Percentiles rank a stretch among this genome's conserved stretches.
Conservation (phyloP, 164 flowering plant genomes). For the Sedum album region DNA sequence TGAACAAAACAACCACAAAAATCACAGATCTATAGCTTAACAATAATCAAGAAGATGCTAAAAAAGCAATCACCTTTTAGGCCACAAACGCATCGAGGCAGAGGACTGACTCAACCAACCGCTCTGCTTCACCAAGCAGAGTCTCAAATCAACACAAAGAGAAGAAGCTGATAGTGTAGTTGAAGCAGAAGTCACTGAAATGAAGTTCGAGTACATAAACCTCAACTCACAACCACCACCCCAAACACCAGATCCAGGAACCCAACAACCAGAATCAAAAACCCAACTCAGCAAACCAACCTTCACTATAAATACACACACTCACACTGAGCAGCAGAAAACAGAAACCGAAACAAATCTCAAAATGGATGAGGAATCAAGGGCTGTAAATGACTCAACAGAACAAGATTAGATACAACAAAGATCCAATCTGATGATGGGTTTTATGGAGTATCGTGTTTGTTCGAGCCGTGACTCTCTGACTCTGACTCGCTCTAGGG, state of each 20-base stretch:
- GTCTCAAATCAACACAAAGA: slow-evolving; percentile 20
- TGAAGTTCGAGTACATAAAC: slow-evolving; percentile 72
- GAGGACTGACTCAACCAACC: slow-evolving; percentile 18
- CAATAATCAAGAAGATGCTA: slow-evolving; percentile 1
- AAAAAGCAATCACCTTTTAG: slow-evolving; percentile 39
- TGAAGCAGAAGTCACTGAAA: slow-evolving; percentile 13
- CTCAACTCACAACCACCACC: slow-evolving; percentile 3
- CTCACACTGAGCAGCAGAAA: background rate
- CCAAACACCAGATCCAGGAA: background rate
- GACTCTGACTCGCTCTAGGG: background rate
- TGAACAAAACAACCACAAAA: background rate
- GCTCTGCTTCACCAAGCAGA: slow-evolving; percentile 44
- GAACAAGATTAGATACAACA: background rate
- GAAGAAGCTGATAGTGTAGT: background rate
- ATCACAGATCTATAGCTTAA: slow-evolving; percentile 7
- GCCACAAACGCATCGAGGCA: slow-evolving; percentile 87
- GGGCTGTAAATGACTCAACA: slow-evolving; percentile 1
- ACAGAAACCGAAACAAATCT: background rate
- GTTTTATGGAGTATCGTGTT: too few relatives aligned
- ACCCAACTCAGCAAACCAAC: background rate
- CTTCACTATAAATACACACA: background rate
- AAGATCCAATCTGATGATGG: background rate
- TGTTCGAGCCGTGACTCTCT: background rate
- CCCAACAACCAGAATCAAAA: background rate
- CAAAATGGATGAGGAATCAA: slow-evolving; percentile 5